phyloP scores from a whole-genome alignment of 495 filamentous ascomycete genomes.

The Podospora bellae-mahoneyi region DNA sequence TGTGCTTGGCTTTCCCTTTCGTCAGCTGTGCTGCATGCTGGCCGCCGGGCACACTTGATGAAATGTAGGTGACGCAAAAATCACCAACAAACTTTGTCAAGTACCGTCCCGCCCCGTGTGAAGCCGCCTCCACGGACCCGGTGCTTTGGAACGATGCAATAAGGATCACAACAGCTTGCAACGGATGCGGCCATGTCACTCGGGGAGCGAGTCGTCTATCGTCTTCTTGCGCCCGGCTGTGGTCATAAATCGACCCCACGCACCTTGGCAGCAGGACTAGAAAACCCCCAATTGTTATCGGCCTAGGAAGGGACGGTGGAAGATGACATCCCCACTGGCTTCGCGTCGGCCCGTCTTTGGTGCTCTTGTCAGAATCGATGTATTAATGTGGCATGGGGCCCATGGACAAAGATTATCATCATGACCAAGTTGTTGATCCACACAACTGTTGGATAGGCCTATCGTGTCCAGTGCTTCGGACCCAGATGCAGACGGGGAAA shows the following conservation, averaged over 20 bases:
- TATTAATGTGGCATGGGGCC: background rate
- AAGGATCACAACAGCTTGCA: background rate
- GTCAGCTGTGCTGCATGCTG: background rate
- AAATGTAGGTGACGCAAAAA: background rate
- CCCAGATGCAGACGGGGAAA: background rate
- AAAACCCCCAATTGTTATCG: background rate
- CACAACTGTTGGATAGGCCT: background rate
- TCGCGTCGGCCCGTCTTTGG: conserved; percentile 13
- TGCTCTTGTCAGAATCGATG: background rate
- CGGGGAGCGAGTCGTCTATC: background rate
- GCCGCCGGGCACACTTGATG: background rate
- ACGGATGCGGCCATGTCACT: background rate
- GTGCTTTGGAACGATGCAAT: conserved; percentile 6
- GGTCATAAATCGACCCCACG: background rate
- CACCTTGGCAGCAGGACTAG: background rate
- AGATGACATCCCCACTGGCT: background rate
- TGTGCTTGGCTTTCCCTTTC: background rate
- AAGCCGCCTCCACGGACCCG: conserved; percentile 11
- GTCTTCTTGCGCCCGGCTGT: background rate
- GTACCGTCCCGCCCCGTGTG: conserved; percentile 6
- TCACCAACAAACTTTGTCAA: conserved; percentile 11
- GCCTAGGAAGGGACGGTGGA: background rate
- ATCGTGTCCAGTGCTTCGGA: background rate
- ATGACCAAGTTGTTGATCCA: background rate
- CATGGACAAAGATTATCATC: background rate